A percentile compares a stretch with the other conserved stretches of the same genome.
Evolutionary conservation across 495 filamentous ascomycete genomes (phyloP).

Genomic region (Hypomontagnella submonticulosa): DNA sequence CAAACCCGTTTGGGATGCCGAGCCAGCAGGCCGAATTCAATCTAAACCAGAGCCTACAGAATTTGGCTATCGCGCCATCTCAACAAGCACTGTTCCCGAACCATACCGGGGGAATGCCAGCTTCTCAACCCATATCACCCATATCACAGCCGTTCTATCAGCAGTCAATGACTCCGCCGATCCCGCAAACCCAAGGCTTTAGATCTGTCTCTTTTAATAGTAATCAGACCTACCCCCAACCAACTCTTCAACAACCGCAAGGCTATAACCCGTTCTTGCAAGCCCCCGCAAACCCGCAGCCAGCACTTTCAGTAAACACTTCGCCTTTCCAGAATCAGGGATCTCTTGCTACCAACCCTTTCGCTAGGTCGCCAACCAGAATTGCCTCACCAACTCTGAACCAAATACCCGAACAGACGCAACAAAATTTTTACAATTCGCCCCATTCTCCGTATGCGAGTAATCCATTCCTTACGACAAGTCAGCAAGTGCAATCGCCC

Average conservation of each 20-base stretch:
- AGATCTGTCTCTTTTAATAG: constrained; percentile 55
- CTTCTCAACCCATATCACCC: constrained; percentile 61
- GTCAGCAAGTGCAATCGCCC: constrained; percentile 49
- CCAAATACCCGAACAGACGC: constrained; percentile 63
- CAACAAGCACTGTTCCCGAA: constrained; percentile 82
- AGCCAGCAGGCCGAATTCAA: constrained; percentile 55
- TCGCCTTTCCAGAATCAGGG: constrained; percentile 44
- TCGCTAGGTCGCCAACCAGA: constrained; percentile 58
- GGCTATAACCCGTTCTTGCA: constrained; percentile 77
- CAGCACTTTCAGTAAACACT: constrained; percentile 55
- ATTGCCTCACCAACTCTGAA: constrained; percentile 57
- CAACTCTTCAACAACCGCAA: constrained; percentile 49
- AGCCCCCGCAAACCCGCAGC: constrained; percentile 45
- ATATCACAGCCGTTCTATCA: constrained; percentile 58
- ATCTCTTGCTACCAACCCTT: constrained; percentile 55
- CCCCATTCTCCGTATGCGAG: constrained; percentile 52
- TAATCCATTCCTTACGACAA: constrained; percentile 65
- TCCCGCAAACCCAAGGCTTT: constrained; percentile 65
- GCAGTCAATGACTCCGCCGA: constrained; percentile 69
- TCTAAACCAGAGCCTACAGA: constrained; percentile 76
- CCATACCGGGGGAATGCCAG: constrained; percentile 80
- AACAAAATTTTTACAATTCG: constrained; percentile 59
- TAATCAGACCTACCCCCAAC: constrained; percentile 60
- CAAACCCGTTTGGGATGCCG: constrained; percentile 63
- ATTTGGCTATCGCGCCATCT: constrained; percentile 69